Evolutionary conservation across 805 yeast species (phyloP), one percentile per base, ranked within the genome.

Genomic region (Candida golubevii): DNA sequence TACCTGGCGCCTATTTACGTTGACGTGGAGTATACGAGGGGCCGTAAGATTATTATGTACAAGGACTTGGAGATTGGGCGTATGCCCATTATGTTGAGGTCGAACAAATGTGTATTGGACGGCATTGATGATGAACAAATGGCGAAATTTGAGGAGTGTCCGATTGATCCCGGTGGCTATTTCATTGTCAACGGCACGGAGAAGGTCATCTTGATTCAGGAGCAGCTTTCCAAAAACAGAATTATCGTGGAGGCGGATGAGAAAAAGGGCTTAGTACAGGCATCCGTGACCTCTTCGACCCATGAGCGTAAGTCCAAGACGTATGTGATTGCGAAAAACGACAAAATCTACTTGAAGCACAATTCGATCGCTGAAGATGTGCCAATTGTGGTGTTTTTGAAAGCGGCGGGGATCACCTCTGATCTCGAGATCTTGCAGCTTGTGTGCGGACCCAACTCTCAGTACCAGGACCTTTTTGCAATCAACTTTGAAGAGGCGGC

Each of bases 271-370:
- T 83, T 93, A 18, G 97, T 90, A 15, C 99, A 93, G 67, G 97
- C 99, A 1, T 88, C 97, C 0, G 99, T 93, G 13, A 93, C 99
- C 0, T 88, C 97, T 5, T 89, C 97, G 3, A 91, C 99, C 1
- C 99, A 93, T 65, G 99, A 93, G 67, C 81, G 99, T 67, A 95
- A 91, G 63, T 91, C 98, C 26, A 93, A 93, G 62, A 93, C 99
- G 0, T 93, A 93, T 60, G 97, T 93, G 34, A 83, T 93, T 34
- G 86, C 97, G 30, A 91, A 91, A 56, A 86, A 90, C 62, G 93
- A 82, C 41, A 85, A 83, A 53, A 88, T 93, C 13, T 93, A 85
- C 62, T 73, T 93, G 56, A 93, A 93, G 62, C 99, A 93, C 67
- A 93, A 93, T 68, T 91, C 98, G 48, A 85, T 93, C 52, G 78